Percentiles rank a stretch among this genome's conserved stretches.
Evolutionary conservation across 192 early-diverging fungal genomes (phyloP).

Genomic region (Cetraspora pellucida): DNA sequence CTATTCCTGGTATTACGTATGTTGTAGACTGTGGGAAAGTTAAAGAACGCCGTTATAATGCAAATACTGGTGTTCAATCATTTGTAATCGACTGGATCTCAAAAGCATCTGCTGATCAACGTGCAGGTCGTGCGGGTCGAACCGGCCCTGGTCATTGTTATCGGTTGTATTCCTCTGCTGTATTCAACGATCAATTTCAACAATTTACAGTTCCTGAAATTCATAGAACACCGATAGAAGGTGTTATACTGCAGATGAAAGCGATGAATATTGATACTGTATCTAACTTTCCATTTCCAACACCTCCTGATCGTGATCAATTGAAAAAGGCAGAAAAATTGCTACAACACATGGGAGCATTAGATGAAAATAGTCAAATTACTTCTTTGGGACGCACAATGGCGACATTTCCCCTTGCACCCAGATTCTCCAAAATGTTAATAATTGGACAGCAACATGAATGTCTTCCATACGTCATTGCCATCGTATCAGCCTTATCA

Average conservation of each 20-base stretch:
- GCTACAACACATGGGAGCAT: slow-evolving; percentile 75
- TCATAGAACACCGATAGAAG: slow-evolving; percentile 94
- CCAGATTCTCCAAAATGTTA: slow-evolving; percentile 91
- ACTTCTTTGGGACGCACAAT: slow-evolving; percentile 86
- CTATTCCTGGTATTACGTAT: slow-evolving; percentile 94
- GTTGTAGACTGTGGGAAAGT: slow-evolving; percentile 93
- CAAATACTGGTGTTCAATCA: slow-evolving; percentile 93
- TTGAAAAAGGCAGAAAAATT: slow-evolving; percentile 81
- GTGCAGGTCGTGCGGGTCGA: slow-evolving; percentile 92
- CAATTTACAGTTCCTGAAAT: slow-evolving; percentile 94
- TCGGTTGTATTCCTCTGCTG: slow-evolving; percentile 90
- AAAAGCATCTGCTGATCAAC: slow-evolving; percentile 90
- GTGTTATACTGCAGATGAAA: slow-evolving; percentile 98
- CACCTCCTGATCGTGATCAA: slow-evolving; percentile 77
- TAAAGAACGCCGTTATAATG: slow-evolving; percentile 93
- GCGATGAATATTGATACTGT: slow-evolving; percentile 95
- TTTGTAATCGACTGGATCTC: slow-evolving; percentile 95
- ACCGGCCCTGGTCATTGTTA: slow-evolving; percentile 93
- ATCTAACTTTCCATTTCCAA: slow-evolving; percentile 96
- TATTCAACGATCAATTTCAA: slow-evolving; percentile 91
- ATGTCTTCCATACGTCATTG: slow-evolving; percentile 86
- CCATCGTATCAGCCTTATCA: slow-evolving; percentile 87
- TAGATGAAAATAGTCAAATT: slow-evolving; percentile 63
- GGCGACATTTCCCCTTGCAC: slow-evolving; percentile 89
- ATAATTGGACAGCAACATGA: slow-evolving; percentile 84